phyloP scores from a whole-genome alignment of 768 basidiomycete genomes.

The Termitomyces sp. region DNA sequence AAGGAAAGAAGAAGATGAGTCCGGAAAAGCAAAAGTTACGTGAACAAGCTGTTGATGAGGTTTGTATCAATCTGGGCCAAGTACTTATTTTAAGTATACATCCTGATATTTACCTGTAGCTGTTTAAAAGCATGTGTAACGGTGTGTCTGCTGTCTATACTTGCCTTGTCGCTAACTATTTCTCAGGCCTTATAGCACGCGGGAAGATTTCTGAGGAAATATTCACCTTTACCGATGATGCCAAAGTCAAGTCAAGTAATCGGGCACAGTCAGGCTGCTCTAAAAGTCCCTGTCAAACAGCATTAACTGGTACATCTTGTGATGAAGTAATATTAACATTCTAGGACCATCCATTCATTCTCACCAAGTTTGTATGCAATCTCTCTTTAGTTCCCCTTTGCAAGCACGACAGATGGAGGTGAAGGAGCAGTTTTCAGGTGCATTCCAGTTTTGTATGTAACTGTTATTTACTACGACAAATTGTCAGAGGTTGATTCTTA shows the following conservation, averaged over 20 bases:
- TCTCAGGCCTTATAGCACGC: background rate
- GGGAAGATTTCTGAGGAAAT: background rate
- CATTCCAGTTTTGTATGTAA: slow-evolving; percentile 6
- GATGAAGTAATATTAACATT: slow-evolving; percentile 7
- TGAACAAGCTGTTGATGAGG: slow-evolving; percentile 6
- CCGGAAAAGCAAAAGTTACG: background rate
- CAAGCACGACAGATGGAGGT: slow-evolving; percentile 13
- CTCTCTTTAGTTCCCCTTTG: slow-evolving; percentile 8
- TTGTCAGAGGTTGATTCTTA: background rate
- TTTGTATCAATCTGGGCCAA: background rate
- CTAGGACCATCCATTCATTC: background rate
- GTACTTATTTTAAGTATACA: no score
- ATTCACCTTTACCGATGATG: slow-evolving; percentile 7
- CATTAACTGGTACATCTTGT: slow-evolving; percentile 3
- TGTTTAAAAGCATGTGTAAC: slow-evolving; percentile 9
- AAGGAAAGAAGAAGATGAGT: slow-evolving; percentile 7
- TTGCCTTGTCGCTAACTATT: background rate
- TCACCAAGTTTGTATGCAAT: background rate
- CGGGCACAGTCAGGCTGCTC: slow-evolving; percentile 2
- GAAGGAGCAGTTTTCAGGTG: slow-evolving; percentile 8
- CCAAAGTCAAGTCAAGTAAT: slow-evolving; percentile 1
- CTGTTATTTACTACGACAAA: background rate
- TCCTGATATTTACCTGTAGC: background rate
- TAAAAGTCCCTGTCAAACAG: slow-evolving; percentile 4
- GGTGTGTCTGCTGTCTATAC: background rate